Conservation (phyloP, 108 stramenopile genomes). For the Fistulifera pelliculosa region DNA sequence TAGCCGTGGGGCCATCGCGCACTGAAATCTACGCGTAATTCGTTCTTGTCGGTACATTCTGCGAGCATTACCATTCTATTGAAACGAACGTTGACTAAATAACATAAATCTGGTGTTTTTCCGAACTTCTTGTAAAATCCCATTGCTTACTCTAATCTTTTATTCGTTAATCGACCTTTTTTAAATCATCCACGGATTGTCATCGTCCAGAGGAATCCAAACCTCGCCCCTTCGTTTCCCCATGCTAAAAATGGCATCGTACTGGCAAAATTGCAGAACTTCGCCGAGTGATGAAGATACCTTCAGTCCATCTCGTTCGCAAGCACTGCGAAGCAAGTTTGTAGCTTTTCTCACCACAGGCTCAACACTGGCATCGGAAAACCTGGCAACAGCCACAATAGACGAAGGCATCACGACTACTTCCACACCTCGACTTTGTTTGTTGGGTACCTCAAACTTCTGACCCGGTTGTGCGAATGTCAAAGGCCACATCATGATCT, state of each 20-base stretch:
- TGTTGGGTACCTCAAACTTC: conserved; percentile 24
- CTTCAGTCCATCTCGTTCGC: conserved; percentile 54
- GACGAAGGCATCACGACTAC: conserved; percentile 26
- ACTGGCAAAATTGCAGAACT: conserved; percentile 59
- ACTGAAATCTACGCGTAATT: no score
- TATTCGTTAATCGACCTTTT: no score
- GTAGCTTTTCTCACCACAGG: conserved; percentile 69
- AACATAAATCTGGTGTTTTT: no score
- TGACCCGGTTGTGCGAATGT: conserved; percentile 51
- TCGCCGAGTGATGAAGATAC: conserved; percentile 7
- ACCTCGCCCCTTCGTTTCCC: conserved; percentile 82
- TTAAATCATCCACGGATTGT: conserved; percentile 28
- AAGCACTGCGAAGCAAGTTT: conserved; percentile 36
- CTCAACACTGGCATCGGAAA: conserved; percentile 72
- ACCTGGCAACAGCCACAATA: conserved; percentile 66
- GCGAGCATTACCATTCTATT: no score
- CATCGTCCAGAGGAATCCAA: conserved; percentile 76
- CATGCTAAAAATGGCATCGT: conserved; percentile 83
- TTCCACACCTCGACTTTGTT: conserved; percentile 40
- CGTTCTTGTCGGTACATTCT: no score
- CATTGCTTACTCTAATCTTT: no score
- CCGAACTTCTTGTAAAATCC: no score
- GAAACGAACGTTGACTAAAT: no score
- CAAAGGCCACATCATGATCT: conserved; percentile 84
- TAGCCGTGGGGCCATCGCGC: no score